These are phyloP conservation scores for Metschnikowia hibisci DNA, from an alignment of 805 yeast species.

Conservation along the genomic window DNA sequence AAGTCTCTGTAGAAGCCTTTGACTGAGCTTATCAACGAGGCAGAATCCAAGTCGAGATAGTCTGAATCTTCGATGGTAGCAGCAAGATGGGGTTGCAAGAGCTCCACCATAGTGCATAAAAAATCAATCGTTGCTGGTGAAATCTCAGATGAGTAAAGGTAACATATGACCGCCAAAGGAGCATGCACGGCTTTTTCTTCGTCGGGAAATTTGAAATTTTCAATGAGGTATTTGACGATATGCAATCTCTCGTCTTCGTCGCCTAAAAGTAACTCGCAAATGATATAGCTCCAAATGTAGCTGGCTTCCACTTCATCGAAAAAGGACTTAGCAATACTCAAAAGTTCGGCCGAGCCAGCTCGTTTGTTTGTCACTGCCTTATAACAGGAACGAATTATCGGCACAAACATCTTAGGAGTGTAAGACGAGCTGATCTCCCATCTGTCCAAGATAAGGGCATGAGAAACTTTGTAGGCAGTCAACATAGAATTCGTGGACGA, in stretches of 20 bases:
- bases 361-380: not conserved
- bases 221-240: constrained; percentile 55
- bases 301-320: constrained; percentile 85
- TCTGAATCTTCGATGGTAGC: not conserved
- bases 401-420: constrained; percentile 66
- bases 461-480: constrained; percentile 58
- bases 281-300: constrained; percentile 68
- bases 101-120: constrained; percentile 41
- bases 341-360: constrained; percentile 30
- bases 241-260: constrained; percentile 33
- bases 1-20: not conserved
- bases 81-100: constrained; percentile 65
- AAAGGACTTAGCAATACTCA: constrained; percentile 60
- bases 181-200: constrained; percentile 83
- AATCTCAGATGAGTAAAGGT: constrained; percentile 27
- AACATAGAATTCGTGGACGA: constrained; percentile 31
- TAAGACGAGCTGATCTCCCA: constrained; percentile 89
- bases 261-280: constrained; percentile 38
- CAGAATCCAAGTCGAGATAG: not conserved
- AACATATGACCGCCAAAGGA: constrained; percentile 60
- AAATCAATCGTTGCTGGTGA: constrained; percentile 35
- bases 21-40: not conserved
- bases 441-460: constrained; percentile 73
- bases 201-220: constrained; percentile 70
- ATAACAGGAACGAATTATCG: constrained; percentile 53